Percentiles rank a stretch among this genome's conserved stretches.
Conservation (phyloP, 169 alveolate genomes). For the Plasmodium vinckei region DNA sequence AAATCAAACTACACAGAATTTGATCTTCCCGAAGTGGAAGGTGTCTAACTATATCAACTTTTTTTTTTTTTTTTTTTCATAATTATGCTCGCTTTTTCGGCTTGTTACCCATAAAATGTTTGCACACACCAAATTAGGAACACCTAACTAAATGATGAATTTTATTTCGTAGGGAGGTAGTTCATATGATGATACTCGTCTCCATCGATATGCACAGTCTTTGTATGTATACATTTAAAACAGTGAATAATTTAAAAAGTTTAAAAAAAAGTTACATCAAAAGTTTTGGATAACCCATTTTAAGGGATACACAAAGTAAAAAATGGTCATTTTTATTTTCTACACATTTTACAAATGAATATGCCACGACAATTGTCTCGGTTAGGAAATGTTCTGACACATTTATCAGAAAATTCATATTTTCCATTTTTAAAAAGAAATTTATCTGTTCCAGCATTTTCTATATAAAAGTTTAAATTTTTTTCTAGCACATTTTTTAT, state of each 20-base stretch:
- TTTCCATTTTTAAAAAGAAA: conserved; percentile 20
- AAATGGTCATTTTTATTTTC: background rate
- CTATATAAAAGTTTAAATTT: conserved; percentile 6
- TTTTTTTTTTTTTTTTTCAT: no score
- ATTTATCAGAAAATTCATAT: conserved; percentile 35
- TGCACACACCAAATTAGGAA: background rate
- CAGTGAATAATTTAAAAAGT: no score
- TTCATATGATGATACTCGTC: no score
- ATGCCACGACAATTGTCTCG: conserved; percentile 57
- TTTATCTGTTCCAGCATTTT: conserved; percentile 75
- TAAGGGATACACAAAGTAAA: no score
- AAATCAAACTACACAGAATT: conserved; percentile 3
- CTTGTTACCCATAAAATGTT: background rate
- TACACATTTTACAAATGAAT: conserved; percentile 35
- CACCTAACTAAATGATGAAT: background rate
- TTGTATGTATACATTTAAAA: no score
- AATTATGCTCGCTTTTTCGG: no score
- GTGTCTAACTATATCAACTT: no score
- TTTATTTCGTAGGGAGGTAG: no score
- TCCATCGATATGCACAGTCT: no score
- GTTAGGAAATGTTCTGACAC: conserved; percentile 58
- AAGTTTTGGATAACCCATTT: no score
- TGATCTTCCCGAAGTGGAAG: background rate
- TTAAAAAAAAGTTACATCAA: no score
- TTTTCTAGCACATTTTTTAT: conserved; percentile 22